Conservation (phyloP, 495 filamentous ascomycete species). For the Aspergillus bridgeri region DNA sequence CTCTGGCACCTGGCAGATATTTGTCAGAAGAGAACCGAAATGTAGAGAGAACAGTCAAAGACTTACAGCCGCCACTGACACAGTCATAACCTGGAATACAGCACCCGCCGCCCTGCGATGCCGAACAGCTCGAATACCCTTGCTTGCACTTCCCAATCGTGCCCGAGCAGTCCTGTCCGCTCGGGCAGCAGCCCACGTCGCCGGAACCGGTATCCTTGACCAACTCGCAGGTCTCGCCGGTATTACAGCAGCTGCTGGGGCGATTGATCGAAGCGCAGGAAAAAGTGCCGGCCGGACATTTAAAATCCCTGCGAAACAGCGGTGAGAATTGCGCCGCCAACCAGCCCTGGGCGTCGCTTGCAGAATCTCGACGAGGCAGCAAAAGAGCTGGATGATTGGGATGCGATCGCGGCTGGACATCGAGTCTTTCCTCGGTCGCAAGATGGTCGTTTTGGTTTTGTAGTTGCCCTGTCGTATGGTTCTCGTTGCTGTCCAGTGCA, state of each 20-base stretch:
- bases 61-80: slow-evolving; percentile 75
- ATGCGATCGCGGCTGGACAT: slow-evolving; percentile 22
- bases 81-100: slow-evolving; percentile 81
- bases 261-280: slow-evolving; percentile 66
- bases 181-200: slow-evolving; percentile 81
- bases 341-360: slow-evolving; percentile 16
- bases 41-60: slow-evolving; percentile 1
- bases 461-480: not conserved
- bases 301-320: slow-evolving; percentile 52
- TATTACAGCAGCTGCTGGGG: slow-evolving; percentile 73
- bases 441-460: not conserved
- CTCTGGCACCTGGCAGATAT: slow-evolving; percentile 34
- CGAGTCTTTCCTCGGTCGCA: not conserved
- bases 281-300: slow-evolving; percentile 69
- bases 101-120: slow-evolving; percentile 74
- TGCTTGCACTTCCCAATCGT: slow-evolving; percentile 58
- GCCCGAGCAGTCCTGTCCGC: slow-evolving; percentile 64
- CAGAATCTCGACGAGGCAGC: slow-evolving; percentile 19
- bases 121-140: slow-evolving; percentile 66
- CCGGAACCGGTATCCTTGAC: slow-evolving; percentile 71
- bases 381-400: slow-evolving; percentile 39
- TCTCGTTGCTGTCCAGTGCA: not conserved
- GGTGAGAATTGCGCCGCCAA: slow-evolving; percentile 15
- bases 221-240: slow-evolving; percentile 63
- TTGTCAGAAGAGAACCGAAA: not conserved